Conservation (phyloP, 1,139 yeast species). For the Wickerhamiella infanticola region DNA sequence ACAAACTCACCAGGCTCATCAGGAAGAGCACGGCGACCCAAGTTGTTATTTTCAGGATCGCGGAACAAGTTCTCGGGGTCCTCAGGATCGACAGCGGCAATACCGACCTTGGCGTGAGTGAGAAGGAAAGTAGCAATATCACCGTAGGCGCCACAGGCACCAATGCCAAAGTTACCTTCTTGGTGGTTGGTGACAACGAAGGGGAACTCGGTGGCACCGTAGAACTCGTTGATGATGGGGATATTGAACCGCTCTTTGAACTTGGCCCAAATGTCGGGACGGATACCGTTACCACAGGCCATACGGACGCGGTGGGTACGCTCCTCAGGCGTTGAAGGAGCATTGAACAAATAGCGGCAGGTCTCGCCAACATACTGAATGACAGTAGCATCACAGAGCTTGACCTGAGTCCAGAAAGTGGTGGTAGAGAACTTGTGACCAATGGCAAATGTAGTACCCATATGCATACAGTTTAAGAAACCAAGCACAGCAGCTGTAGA, state of each 20-base stretch:
- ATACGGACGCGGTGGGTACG: constrained; percentile 43
- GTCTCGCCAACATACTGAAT: constrained; percentile 94
- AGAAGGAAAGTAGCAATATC: constrained; percentile 31
- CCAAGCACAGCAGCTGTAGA: constrained; percentile 89
- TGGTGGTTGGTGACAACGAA: constrained; percentile 78
- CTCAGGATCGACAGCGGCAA: constrained; percentile 68
- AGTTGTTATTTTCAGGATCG: constrained; percentile 46
- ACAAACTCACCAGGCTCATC: constrained; percentile 80
- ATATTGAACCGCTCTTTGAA: constrained; percentile 69
- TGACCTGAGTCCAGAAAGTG: constrained; percentile 85
- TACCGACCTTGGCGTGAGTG: constrained; percentile 12
- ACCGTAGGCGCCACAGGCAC: constrained; percentile 83
- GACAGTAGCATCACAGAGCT: constrained; percentile 53
- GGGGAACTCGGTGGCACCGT: constrained; percentile 90
- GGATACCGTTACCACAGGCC: constrained; percentile 86
- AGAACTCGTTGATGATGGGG: constrained; percentile 71
- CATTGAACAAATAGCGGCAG: constrained; percentile 66
- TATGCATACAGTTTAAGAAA: constrained; percentile 53
- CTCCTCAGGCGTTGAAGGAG: constrained; percentile 57
- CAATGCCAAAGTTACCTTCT: constrained; percentile 65
- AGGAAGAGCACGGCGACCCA: constrained; percentile 34
- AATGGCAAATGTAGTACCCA: constrained; percentile 61
- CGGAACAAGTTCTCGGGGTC: constrained; percentile 49
- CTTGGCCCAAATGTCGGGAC: constrained; percentile 81
- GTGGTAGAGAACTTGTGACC: constrained; percentile 74